Evolutionary conservation across 2,329 filamentous ascomycete species (phyloP), one percentile per base, ranked within the genome.

Genomic region (Ophiocordyceps australis): DNA sequence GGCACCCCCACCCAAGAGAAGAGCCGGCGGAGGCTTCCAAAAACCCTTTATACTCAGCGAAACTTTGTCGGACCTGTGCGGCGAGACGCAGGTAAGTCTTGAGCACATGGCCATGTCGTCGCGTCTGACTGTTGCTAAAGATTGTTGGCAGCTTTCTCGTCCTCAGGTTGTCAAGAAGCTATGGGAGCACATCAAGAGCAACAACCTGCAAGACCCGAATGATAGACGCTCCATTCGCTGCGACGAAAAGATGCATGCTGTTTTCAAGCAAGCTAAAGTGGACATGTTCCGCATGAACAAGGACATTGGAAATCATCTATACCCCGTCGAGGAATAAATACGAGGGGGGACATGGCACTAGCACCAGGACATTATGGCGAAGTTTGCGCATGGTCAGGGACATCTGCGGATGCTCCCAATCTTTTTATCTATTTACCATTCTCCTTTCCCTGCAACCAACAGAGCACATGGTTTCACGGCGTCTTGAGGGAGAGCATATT

Each of bases 271-370:
- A 42, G 71, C 83, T 41, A 79, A 69, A 42, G 78, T 98, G 25
- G 82, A 95, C 52, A 98, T 98, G 89, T 98, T 98, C 52, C 85
- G 82, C 38, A 95, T 98, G 86, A 95, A 93, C 60, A 94, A 94
- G 59, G 69, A 93, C 11, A 70, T 95, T 9, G 82, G 80, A 34
- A 74, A 77, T 46, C 86, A 95, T 43, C 61, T 95, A 20, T 94
- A 92, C 45, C 79, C 77, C 3, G 64, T 80, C 24, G 82, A 86
- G 27, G 82, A 89, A 47, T n/a, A n/a, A n/a, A n/a, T n/a, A n/a
- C n/a, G n/a, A n/a, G n/a, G n/a, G n/a, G n/a, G n/a, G n/a, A n/a
- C n/a, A n/a, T n/a, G n/a, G n/a, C n/a, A n/a, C n/a, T n/a, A n/a
- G n/a, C n/a, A n/a, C n/a, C n/a, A n/a, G n/a, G n/a, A n/a, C n/a